Evolutionary conservation across 2,329 filamentous ascomycete genomes (phyloP).

Genomic region (Trichoderma asperellum): DNA sequence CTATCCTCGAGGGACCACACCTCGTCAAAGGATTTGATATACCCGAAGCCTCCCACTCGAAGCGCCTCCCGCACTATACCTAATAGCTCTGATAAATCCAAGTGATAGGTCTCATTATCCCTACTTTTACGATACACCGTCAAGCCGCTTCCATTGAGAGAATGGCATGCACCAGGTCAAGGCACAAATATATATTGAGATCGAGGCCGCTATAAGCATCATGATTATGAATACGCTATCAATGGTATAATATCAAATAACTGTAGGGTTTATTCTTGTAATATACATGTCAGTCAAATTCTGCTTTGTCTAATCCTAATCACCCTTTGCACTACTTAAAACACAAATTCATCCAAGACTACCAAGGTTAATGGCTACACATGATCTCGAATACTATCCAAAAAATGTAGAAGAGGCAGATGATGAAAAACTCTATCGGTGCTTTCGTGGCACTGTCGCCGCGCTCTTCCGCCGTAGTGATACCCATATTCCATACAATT

Average conservation of each 20-base stretch:
- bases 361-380: neutral
- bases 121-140: neutral
- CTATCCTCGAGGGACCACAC: no score
- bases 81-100: no score
- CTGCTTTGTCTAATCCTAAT: neutral
- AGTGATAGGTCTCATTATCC: no score
- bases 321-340: neutral
- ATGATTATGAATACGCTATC: neutral
- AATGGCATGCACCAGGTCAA: neutral
- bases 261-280: neutral
- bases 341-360: neutral
- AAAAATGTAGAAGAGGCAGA: no score
- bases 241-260: neutral
- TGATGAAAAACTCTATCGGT: neutral
- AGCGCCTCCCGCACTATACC: no score
- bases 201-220: neutral
- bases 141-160: neutral
- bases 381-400: no score
- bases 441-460: neutral
- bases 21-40: no score
- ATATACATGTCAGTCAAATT: neutral
- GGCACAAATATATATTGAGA: neutral
- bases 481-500: neutral
- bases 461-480: neutral
- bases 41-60: no score